Percentiles rank a stretch among this genome's conserved stretches.
Conservation (phyloP, 352 stramenopile species). For the Pythium phragmiticola region DNA sequence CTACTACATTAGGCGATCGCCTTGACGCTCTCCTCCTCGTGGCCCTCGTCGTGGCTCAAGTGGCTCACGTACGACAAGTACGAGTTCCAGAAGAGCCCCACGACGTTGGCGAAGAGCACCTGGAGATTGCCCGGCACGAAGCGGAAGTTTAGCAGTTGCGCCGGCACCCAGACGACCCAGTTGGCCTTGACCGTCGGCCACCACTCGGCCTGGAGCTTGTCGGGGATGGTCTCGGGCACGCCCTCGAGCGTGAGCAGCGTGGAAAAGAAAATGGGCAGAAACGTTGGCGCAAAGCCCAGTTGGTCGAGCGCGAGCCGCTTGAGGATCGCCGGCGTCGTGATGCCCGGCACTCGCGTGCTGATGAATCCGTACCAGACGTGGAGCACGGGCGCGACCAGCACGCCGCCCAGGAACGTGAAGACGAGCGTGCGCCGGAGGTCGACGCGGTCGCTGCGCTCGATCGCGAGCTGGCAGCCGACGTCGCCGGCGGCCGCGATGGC, state of each 20-base stretch:
- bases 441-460: constrained; percentile 37
- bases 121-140: constrained; percentile 74
- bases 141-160: constrained; percentile 80
- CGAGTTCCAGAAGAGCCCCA: constrained; percentile 82
- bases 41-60: not conserved
- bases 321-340: constrained; percentile 35
- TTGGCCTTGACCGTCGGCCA: constrained; percentile 76
- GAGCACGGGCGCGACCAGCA: constrained; percentile 69
- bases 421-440: constrained; percentile 52
- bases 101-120: constrained; percentile 82
- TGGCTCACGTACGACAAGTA: constrained; percentile 84
- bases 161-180: constrained; percentile 80
- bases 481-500: constrained; percentile 67
- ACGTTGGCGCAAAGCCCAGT: constrained; percentile 69
- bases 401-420: constrained; percentile 69
- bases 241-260: constrained; percentile 66
- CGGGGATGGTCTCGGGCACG: constrained; percentile 41
- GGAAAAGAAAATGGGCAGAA: constrained; percentile 75
- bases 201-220: constrained; percentile 75
- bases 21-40: not conserved
- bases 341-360: constrained; percentile 35
- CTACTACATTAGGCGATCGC: not conserved
- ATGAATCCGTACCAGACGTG: constrained; percentile 81
- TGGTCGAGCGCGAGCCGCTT: constrained; percentile 79
- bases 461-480: constrained; percentile 63